Base-by-base conservation (phyloP, 306 rosid genomes). In the Lagenaria siceraria region DNA sequence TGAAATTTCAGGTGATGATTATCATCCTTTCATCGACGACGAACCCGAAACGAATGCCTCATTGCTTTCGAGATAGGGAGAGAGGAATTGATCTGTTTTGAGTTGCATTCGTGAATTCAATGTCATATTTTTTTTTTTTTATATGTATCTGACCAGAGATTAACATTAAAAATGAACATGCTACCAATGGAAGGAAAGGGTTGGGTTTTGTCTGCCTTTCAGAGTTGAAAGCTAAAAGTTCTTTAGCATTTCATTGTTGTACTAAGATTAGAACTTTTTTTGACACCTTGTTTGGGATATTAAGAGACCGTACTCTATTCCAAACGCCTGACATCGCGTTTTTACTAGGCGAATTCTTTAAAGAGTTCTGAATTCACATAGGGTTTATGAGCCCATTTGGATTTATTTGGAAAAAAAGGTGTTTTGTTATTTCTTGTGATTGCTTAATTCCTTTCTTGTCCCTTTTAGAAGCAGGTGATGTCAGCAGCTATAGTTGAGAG, bases 21-120 rank as follows among this genome's bases (percentile, higher is more conserved):
- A 88, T 40, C 96, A 92, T 76, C 97, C 97, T n/a, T 92, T 95
- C 78, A 80, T 55, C 76, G 81, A 85, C 36, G 74, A 82, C 24
- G 81, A 81, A 78, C 83, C 77, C 29, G 85, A 74, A 73, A 78
- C 84, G 55, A 60, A 81, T 61, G 75, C 87, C 22, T 90, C 93
- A 1, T 78, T 90, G 82, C 90, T 90, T 80, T 81, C 87, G 80
- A 78, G 78, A 65, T 84, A 80, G 36, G n/a, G 79, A 31, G 74
- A 19, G 14, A 35, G 14, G 15, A 29, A 22, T 58, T 4, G 35
- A 48, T 42, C 10, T 46, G 38, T 40, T 53, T 70, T 46, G 75
- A 40, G 56, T 70, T 70, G 14, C 29, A 29, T 51, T 18, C 3
- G 18, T 11, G 21, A 43, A 62, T 58, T 4, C 35, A 22, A 46